phyloP scores from a whole-genome alignment of 306 rosid species.

The Quercus ilex region DNA sequence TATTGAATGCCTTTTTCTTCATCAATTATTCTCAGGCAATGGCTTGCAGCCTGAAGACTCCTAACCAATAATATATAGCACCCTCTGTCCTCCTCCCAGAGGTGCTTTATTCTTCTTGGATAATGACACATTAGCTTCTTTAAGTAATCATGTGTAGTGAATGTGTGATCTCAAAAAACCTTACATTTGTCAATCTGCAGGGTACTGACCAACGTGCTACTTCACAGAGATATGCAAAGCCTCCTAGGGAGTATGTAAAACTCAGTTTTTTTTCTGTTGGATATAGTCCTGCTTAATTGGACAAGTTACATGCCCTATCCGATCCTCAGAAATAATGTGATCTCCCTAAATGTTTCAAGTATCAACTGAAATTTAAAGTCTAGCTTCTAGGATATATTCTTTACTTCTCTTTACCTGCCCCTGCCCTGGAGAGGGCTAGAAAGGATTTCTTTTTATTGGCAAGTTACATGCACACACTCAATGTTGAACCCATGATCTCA shows the following conservation, averaged over 20 bases:
- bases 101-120: slow-evolving; percentile 38
- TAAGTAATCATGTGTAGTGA: slow-evolving; percentile 12
- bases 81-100: slow-evolving; percentile 37
- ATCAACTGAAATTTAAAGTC: slow-evolving; percentile 1
- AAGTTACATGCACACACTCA: no score
- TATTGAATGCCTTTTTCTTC: slow-evolving; percentile 22
- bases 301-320: not conserved
- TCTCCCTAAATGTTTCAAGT: not conserved
- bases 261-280: slow-evolving; percentile 3
- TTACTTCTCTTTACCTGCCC: not conserved
- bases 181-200: slow-evolving; percentile 50
- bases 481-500: no score
- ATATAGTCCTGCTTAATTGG: not conserved
- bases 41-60: slow-evolving; percentile 34
- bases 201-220: slow-evolving; percentile 18
- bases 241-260: slow-evolving; percentile 39
- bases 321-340: not conserved
- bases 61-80: slow-evolving; percentile 34
- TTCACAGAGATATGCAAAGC: slow-evolving; percentile 39
- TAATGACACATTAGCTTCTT: not conserved
- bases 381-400: not conserved
- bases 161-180: slow-evolving; percentile 2
- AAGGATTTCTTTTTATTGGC: not conserved
- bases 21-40: slow-evolving; percentile 43
- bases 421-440: no score